A percentile compares a stretch with the other conserved stretches of the same genome.
Evolutionary conservation across 1,284 basidiomycete genomes (phyloP).

Genomic region (Xanthoconium separans): DNA sequence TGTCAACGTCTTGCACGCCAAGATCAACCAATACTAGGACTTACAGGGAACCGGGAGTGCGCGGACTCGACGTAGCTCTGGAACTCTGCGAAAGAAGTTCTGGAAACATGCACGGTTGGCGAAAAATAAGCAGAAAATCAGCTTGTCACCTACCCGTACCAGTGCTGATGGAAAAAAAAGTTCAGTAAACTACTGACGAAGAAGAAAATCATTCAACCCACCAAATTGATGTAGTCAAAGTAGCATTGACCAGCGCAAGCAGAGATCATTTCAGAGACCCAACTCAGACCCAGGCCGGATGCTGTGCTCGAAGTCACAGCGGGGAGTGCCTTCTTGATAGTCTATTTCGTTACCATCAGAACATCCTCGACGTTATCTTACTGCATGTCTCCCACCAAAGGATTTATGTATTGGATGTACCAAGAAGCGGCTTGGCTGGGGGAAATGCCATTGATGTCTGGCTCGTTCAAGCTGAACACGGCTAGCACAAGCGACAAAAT

Average conservation of each 20-base stretch:
- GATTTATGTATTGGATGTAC: constrained; percentile 38
- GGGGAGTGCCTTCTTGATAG: constrained; percentile 36
- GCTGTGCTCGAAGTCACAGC: constrained; percentile 32
- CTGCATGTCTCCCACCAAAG: constrained; percentile 23
- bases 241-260: constrained; percentile 33
- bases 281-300: constrained; percentile 32
- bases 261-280: constrained; percentile 36
- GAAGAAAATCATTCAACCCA: not conserved
- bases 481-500: constrained; percentile 17
- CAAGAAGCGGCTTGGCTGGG: constrained; percentile 34
- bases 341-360: constrained; percentile 17
- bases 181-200: not conserved
- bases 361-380: not conserved
- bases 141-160: constrained; percentile 31
- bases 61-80: constrained; percentile 28
- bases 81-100: constrained; percentile 28
- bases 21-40: not conserved
- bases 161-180: constrained; percentile 25
- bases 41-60: constrained; percentile 31
- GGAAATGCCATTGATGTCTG: constrained; percentile 30
- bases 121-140: not conserved
- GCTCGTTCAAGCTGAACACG: constrained; percentile 39
- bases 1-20: constrained; percentile 7
- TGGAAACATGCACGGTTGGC: constrained; percentile 4
- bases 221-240: constrained; percentile 36